phyloP scores from a whole-genome alignment of 495 filamentous ascomycete genomes.

The Patellaria atrata region DNA sequence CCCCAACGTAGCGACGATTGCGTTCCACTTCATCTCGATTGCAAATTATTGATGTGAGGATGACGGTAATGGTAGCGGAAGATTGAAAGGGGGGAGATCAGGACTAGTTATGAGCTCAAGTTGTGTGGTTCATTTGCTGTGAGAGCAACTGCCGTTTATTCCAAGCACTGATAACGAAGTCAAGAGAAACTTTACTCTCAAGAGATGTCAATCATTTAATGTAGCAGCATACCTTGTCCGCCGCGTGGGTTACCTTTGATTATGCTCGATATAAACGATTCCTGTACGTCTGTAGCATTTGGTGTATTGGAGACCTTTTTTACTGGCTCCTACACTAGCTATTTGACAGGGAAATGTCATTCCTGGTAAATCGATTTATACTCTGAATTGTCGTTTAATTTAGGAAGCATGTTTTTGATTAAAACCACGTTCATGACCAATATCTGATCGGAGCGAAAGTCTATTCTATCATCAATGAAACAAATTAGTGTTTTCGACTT shows the following conservation, averaged over 20 bases:
- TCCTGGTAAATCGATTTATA: conserved; percentile 4
- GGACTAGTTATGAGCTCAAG: conserved; percentile 1
- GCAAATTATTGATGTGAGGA: background rate
- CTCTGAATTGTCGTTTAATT: conserved; percentile 2
- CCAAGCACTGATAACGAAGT: too few species aligned
- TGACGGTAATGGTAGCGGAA: background rate
- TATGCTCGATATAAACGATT: background rate
- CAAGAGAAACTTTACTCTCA: too few species aligned
- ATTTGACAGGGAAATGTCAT: conserved; percentile 6
- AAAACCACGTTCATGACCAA: conserved; percentile 7
- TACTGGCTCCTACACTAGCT: too few species aligned
- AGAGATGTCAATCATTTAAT: conserved; percentile 4
- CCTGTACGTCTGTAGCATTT: too few species aligned
- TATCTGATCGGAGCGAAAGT: background rate
- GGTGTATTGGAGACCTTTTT: too few species aligned
- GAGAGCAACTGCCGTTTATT: too few species aligned
- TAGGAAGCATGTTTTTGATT: conserved; percentile 3
- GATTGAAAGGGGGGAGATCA: background rate
- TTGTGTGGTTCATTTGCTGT: too few species aligned
- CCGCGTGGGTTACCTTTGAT: conserved; percentile 3
- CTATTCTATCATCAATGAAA: background rate
- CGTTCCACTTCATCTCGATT: conserved; percentile 11
- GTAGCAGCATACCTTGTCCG: background rate
- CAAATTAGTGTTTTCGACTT: background rate
- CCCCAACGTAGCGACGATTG: conserved; percentile 8